Base-by-base conservation (phyloP, 1,284 basidiomycete species). In the Leccinum huronense region DNA sequence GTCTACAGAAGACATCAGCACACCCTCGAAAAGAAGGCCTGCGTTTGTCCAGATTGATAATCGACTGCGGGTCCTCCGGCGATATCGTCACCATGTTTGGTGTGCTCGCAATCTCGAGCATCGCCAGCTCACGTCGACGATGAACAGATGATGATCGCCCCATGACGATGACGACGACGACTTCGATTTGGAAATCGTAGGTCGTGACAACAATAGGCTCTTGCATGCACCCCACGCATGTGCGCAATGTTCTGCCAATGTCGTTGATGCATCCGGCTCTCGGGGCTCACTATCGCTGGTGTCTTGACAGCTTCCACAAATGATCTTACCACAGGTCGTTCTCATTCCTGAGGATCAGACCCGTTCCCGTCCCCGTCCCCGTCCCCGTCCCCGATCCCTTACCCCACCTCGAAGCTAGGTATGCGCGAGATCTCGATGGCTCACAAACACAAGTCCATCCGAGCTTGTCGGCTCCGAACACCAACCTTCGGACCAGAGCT, bases 21-120 rank as follows among this genome's bases (percentile, higher is more conserved):
- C n/a, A 42, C 66, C 54, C 42, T 48, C 55, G 5, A 10, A 3
- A 5, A 23, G 36, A 30, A 6, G 67, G 90, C 90, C 91, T 84
- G 67, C 91, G 84, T 72, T 93, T 93, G 68, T 92, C 89, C 68
- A 93, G 86, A 71, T 92, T 93, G 60, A 94, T 83, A 45, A 93
- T 81, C 45, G 78, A 83, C 42, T 83, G 80, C 27, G 80, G 79
- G 65, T 85, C 84, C 45, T 81, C 80, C 16, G 78, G 73, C 4
- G 79, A 72, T 14, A 84, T 80, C 58, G 86, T 83, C n/a, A 90
- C 75, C n/a, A 86, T 80, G 71, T 93, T 90, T 3, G 89, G 86
- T 62, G 87, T 82, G 53, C 86, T 86, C 63, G 91, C 84, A 42
- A 93, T 80, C 73, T 93, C 91, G 30, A 93, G 77, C 73, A 93